phyloP scores from a whole-genome alignment of 106 monocot species.

The Acorus calamus region DNA sequence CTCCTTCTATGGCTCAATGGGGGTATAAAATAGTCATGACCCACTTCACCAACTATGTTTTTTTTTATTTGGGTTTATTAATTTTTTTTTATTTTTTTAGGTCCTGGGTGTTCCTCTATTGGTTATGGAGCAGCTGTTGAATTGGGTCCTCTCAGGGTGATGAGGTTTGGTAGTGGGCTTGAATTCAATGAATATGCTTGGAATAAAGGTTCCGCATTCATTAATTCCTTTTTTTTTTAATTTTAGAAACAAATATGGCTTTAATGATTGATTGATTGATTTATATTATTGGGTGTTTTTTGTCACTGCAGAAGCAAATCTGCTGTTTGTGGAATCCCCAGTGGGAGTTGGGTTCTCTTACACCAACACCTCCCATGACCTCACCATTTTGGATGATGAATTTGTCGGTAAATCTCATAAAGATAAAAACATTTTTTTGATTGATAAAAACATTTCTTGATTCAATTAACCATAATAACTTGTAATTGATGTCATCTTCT shows the following conservation, averaged over 20 bases:
- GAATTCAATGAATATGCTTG: constrained; percentile 78
- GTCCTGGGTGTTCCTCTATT: constrained; percentile 83
- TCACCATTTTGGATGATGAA: constrained; percentile 40
- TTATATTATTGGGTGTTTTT: background rate
- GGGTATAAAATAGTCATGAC: constrained; percentile 18
- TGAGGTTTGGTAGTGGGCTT: constrained; percentile 48
- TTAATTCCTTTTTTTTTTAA: background rate
- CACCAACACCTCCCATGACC: constrained; percentile 65
- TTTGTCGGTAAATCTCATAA: constrained; percentile 50
- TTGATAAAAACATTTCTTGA: background rate
- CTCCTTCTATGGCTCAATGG: constrained; percentile 94
- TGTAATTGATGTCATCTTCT: background rate
- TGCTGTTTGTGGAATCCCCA: constrained; percentile 66
- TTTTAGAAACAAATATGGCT: background rate
- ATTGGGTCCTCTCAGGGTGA: constrained; percentile 62
- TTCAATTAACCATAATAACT: background rate
- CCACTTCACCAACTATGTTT: no score
- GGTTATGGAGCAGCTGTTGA: constrained; percentile 82
- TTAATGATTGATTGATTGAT: background rate
- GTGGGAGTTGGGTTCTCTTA: constrained; percentile 71
- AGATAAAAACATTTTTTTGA: no score
- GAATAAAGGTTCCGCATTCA: constrained; percentile 47
- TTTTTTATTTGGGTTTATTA: background rate
- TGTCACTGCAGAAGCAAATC: constrained; percentile 52
- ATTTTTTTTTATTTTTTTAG: constrained; percentile 14